Evolutionary conservation across 192 early-diverging fungal species (phyloP), one percentile per base, ranked within the genome.

Genomic region (Coemansia sp.): DNA sequence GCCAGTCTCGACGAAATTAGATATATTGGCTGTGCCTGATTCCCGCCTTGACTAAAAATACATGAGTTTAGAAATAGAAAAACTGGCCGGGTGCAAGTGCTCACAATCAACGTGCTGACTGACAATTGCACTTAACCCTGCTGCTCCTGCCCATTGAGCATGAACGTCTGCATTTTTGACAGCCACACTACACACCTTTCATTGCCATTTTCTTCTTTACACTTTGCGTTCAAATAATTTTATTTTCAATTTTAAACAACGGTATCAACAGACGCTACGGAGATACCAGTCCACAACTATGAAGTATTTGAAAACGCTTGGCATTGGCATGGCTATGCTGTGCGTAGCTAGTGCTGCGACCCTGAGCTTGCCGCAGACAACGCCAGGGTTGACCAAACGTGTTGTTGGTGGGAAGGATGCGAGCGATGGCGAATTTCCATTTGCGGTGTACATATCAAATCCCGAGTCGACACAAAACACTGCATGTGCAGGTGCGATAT

Each of bases 401-500:
- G 62, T 77, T 4, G 65, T 71, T 31, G 74, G 74, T 15, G 74
- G 74, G 2, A 36, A 21, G 19, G 65, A 14, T 20, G 74, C 74
- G n/a, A 54, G 22, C 5, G 55, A 68, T 11, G 51, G 54, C 17
- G 46, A 71, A 31, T 77, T 66, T 53, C 74, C 74, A n/a, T 77
- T 67, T 60, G 62, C 69, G 2, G 74, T 77, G 7, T 71, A 64
- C 17, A 59, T 77, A 5, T 71, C 74, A 4, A 60, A 65, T n/a
- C 65, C 74, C 3, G 60, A 42, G 9, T 60, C 59, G 44, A 77
- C 68, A 48, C 53, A 67, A 37, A 71, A 70, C 44, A 77, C 68
- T 8, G 74, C 56, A 5, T 77, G 74, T 25, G 74, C 74, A 15
- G 74, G 74, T 31, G 74, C 74, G 14, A 77, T 77, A 34, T 56